Evolutionary conservation across 2,329 filamentous ascomycete genomes (phyloP).

Genomic region (Penicillium sp.): DNA sequence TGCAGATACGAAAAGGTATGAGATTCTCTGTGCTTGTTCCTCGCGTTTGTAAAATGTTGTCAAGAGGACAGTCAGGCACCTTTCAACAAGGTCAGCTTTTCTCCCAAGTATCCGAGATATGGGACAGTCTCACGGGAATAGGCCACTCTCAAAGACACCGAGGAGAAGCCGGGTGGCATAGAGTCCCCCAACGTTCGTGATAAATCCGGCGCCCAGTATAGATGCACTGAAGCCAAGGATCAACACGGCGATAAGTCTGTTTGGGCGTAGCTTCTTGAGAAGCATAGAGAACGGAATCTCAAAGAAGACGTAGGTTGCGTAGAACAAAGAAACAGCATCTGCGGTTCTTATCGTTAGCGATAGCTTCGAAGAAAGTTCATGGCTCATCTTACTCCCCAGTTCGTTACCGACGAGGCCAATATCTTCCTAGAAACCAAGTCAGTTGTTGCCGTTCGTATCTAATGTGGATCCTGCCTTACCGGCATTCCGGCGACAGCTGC

Average conservation of each 20-base stretch:
- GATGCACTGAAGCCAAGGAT: slow-evolving; percentile 39
- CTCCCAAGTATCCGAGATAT: neutral
- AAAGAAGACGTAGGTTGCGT: slow-evolving; percentile 43
- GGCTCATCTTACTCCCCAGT: slow-evolving; percentile 28
- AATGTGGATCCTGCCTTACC: neutral
- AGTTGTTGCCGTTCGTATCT: neutral
- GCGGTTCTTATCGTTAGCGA: slow-evolving; percentile 10
- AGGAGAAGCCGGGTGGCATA: slow-evolving; percentile 27
- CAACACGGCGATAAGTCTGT: slow-evolving; percentile 26
- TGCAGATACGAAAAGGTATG: slow-evolving; percentile 23
- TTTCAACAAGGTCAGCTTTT: neutral
- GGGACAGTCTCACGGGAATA: slow-evolving; percentile 12
- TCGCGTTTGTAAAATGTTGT: slow-evolving; percentile 24
- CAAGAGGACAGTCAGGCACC: slow-evolving; percentile 22
- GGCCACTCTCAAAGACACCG: slow-evolving; percentile 18
- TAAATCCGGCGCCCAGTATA: slow-evolving; percentile 42
- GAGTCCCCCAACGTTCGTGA: slow-evolving; percentile 28
- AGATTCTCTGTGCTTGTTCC: slow-evolving; percentile 24
- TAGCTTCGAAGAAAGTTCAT: slow-evolving; percentile 19
- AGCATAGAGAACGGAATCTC: slow-evolving; percentile 43
- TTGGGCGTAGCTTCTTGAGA: slow-evolving; percentile 39
- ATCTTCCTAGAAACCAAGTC: slow-evolving; percentile 15
- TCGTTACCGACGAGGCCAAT: slow-evolving; percentile 36
- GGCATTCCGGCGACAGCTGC: slow-evolving; percentile 16
- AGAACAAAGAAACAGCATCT: slow-evolving; percentile 44